A percentile compares a stretch with the other conserved stretches of the same genome.
Conservation (phyloP, 2,329 filamentous ascomycete genomes). For the Pezizomycotina sp. region DNA sequence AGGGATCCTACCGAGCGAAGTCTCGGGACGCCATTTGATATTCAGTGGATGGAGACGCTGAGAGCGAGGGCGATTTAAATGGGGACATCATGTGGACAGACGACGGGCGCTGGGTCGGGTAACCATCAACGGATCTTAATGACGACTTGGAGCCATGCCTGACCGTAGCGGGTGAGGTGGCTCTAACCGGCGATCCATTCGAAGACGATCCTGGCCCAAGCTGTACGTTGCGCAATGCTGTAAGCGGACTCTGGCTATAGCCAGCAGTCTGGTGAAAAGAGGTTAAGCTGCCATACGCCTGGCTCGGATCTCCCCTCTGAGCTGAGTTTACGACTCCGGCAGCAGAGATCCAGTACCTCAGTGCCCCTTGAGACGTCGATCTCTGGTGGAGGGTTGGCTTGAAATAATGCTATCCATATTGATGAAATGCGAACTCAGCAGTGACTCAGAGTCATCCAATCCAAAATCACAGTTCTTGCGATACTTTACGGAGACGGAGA, state of each 20-base stretch:
- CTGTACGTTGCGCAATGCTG: constrained; percentile 52
- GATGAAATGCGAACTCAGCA: constrained; percentile 86
- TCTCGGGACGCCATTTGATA: constrained; percentile 39
- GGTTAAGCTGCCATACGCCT: constrained; percentile 76
- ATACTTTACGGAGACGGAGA: constrained; percentile 68
- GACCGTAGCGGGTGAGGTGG: constrained; percentile 33
- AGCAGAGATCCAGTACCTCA: constrained; percentile 61
- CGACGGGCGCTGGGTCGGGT: constrained; percentile 45
- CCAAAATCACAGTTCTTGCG: constrained; percentile 79
- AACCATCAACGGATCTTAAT: constrained; percentile 37
- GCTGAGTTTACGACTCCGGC: constrained; percentile 36
- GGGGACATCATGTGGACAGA: constrained; percentile 76
- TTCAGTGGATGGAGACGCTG: constrained; percentile 56
- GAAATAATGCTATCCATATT: constrained; percentile 74
- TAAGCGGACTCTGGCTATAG: constrained; percentile 70
- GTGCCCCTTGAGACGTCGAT: constrained; percentile 25
- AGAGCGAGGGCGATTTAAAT: constrained; percentile 92
- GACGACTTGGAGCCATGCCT: constrained; percentile 36
- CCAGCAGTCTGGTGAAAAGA: constrained; percentile 71
- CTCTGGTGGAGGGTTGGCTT: constrained; percentile 52
- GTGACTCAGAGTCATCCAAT: constrained; percentile 75
- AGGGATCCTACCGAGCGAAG: constrained; percentile 30
- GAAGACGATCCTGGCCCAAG: constrained; percentile 39
- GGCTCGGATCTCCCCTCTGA: constrained; percentile 45
- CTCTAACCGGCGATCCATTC: constrained; percentile 36